Percentiles rank a stretch among this genome's conserved stretches.
phyloP scores from a whole-genome alignment of 2,329 filamentous ascomycete genomes.

The Xylaria sp. region DNA sequence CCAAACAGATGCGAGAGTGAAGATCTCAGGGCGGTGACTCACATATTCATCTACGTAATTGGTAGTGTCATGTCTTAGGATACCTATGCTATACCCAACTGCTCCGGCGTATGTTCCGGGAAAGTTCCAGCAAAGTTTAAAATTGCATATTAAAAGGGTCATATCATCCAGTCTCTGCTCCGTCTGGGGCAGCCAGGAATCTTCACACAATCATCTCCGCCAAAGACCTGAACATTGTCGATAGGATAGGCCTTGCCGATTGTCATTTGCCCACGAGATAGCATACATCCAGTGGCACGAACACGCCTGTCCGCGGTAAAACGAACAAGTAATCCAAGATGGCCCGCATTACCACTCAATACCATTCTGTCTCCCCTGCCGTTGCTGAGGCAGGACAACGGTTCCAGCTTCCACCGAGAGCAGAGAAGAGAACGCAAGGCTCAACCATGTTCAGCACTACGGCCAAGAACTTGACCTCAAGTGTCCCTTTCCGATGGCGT shows the following conservation, averaged over 20 bases:
- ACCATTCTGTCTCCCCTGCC: not conserved
- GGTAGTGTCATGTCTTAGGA: not conserved
- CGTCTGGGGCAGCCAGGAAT: not conserved
- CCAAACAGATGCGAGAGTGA: not conserved
- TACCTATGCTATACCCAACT: not conserved
- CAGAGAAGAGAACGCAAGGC: slow-evolving; percentile 11
- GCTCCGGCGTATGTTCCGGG: not conserved
- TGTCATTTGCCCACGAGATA: not conserved
- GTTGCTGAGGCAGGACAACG: not conserved
- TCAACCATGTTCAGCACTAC: slow-evolving; percentile 26
- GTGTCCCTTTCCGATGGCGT: slow-evolving; percentile 22
- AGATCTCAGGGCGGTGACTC: not conserved
- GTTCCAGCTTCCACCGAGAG: slow-evolving; percentile 9
- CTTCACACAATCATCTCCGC: not conserved
- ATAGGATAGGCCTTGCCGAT: not conserved
- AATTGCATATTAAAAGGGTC: not conserved
- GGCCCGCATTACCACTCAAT: not conserved
- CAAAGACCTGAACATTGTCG: not conserved
- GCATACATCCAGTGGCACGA: not conserved
- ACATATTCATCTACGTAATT: slow-evolving; percentile 1
- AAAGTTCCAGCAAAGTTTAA: not conserved
- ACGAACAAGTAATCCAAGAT: not conserved
- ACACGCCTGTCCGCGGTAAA: not conserved
- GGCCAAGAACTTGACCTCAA: slow-evolving; percentile 14
- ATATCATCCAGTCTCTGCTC: not conserved